These are phyloP conservation scores for Aspergillus melleus DNA, from an alignment of 2,329 filamentous ascomycete species.

Conservation along the genomic window DNA sequence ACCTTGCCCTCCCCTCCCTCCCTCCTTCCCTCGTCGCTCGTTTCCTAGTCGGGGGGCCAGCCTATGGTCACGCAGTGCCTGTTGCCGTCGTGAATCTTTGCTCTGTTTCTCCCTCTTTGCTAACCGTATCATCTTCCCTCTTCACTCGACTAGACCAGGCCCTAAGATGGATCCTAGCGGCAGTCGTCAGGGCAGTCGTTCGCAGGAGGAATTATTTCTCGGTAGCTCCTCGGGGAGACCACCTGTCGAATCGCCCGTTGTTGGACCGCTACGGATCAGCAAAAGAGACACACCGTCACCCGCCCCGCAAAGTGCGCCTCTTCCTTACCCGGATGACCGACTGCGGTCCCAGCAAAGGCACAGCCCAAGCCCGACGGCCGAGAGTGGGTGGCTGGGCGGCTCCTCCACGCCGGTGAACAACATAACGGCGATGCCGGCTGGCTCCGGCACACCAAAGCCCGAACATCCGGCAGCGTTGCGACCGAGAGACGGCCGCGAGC, in stretches of 20 bases:
- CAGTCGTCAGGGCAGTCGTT: constrained; percentile 63
- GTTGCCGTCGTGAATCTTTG: too few species aligned
- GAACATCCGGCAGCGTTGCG: constrained; percentile 44
- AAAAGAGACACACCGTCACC: constrained; percentile 71
- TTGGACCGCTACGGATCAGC: constrained; percentile 81
- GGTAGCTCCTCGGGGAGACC: constrained; percentile 31
- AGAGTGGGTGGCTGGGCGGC: constrained; percentile 19
- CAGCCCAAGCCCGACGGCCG: constrained; percentile 29
- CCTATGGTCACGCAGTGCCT: too few species aligned
- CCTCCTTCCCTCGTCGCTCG: too few species aligned
- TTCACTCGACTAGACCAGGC: not conserved
- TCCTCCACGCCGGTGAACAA: constrained; percentile 14
- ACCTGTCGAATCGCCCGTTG: constrained; percentile 68
- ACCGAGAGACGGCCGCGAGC: constrained; percentile 52
- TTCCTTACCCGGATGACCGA: constrained; percentile 73
- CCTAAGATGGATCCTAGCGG: constrained; percentile 46
- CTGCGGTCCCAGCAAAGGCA: constrained; percentile 37
- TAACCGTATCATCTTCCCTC: not conserved
- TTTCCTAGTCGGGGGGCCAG: too few species aligned
- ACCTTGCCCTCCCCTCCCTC: not conserved
- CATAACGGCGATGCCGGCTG: not conserved
- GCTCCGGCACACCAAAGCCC: constrained; percentile 16
- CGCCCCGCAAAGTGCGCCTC: constrained; percentile 51
- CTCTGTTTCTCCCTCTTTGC: not conserved
- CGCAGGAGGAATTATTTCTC: constrained; percentile 80